Evolutionary conservation across 2,329 filamentous ascomycete species (phyloP).

Genomic region (Rhynchosporium secalis): DNA sequence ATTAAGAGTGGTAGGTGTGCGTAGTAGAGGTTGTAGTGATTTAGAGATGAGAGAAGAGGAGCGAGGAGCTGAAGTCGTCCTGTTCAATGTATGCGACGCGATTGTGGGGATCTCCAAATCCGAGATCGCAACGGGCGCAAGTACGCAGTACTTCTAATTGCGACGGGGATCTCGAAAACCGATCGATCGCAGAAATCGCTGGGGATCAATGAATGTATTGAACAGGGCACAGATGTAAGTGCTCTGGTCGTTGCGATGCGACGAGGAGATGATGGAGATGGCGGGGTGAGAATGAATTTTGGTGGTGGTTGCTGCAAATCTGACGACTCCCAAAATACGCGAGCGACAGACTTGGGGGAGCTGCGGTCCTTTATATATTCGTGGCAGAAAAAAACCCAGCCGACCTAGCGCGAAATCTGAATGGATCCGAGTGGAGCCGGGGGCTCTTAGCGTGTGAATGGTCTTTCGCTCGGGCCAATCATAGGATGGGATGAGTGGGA

Average conservation of each 20-base stretch:
- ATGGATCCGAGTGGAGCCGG: no score
- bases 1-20: constrained; percentile 22
- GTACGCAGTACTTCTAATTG: neutral
- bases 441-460: neutral
- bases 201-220: constrained; percentile 33
- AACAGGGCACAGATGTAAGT: constrained; percentile 32
- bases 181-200: constrained; percentile 23
- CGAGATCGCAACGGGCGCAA: constrained; percentile 11
- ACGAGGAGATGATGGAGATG: constrained; percentile 7
- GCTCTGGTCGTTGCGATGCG: constrained; percentile 28
- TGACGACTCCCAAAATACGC: constrained; percentile 30
- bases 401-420: neutral
- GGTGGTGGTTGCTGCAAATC: constrained; percentile 17
- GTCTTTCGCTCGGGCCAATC: neutral
- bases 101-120: constrained; percentile 7
- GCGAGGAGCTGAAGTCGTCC: neutral
- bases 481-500: neutral
- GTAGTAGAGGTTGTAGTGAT: neutral
- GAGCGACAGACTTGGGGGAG: constrained; percentile 20
- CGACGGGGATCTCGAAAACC: neutral
- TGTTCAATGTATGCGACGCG: neutral
- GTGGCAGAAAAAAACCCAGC: constrained; percentile 11
- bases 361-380: constrained; percentile 24
- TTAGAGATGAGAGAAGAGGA: constrained; percentile 6
- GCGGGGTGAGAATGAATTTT: constrained; percentile 9